Base-by-base conservation (phyloP, 345 rosid species). In the Kandelia obovata region DNA sequence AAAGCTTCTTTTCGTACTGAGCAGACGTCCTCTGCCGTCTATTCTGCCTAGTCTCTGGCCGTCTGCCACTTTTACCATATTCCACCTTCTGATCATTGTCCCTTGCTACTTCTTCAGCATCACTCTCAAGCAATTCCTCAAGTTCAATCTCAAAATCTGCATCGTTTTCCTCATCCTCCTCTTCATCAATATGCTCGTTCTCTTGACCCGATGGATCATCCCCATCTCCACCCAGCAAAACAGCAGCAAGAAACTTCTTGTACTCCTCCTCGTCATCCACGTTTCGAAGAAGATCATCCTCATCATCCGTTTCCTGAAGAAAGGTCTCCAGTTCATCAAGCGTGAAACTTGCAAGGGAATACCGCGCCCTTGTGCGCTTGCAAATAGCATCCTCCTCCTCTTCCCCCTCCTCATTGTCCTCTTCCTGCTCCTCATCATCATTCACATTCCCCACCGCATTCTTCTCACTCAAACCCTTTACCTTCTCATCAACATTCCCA, bases 321-420 rank as follows among this genome's bases (percentile, higher is more conserved):
- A 92, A 92, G 39, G 89, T 87, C 89, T 95, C 99, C 15, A 95
- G 93, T 73, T 95, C 99, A 82, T 95, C 96, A 19, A 95, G 96
- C 5, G 92, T 90, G 77, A 88, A 92, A 77, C 91, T 80, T 52
- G 84, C 85, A 46, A 92, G 93, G 1, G 97, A 95, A 82, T 90
- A 92, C 1, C 83, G 80, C 32, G 98, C 98, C 83, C 99, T 84
- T 3, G 99, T 95, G 32, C 92, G 87, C 87, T 77, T 92, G 73
- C 93, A 90, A 60, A 92, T 92, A 31, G 93, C 97, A 81, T 92
- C 96, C 52, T 84, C 96, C 49, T 80, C 85, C 46, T 84, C 92
- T 63, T 66, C 72, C 61, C 62, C 19, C 80, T 75, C 62, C 73
- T 68, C 39, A 31, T 51, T 67, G 17, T 62, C 72, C 60, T 34